Evolutionary conservation across 768 basidiomycete genomes (phyloP).

Genomic region (Cytidiella melzeri): DNA sequence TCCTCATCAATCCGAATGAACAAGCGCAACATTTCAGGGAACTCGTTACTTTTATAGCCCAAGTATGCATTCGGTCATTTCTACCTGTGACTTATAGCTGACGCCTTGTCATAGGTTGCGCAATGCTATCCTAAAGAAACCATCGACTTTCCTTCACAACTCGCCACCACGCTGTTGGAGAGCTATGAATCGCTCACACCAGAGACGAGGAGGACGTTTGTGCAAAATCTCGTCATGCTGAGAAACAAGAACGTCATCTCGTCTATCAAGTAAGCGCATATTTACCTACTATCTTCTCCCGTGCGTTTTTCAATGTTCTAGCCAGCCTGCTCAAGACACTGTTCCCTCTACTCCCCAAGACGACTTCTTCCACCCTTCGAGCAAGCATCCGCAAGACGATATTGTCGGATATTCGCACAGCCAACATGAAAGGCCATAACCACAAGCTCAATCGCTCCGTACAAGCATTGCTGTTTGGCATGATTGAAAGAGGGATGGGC

Average conservation of each 20-base stretch:
- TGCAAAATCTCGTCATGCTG: slow-evolving; percentile 90
- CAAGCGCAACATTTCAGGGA: slow-evolving; percentile 83
- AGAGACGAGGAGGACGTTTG: slow-evolving; percentile 77
- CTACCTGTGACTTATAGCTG: background rate
- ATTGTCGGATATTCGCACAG: slow-evolving; percentile 85
- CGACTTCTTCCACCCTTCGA: slow-evolving; percentile 79
- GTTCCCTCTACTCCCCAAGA: slow-evolving; percentile 95
- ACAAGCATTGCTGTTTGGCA: slow-evolving; percentile 91
- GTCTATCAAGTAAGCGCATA: slow-evolving; percentile 74
- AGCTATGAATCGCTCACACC: slow-evolving; percentile 68
- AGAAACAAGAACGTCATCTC: slow-evolving; percentile 89
- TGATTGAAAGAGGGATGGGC: slow-evolving; percentile 92
- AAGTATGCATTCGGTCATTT: slow-evolving; percentile 41
- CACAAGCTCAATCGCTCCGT: slow-evolving; percentile 96
- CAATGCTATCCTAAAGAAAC: slow-evolving; percentile 93
- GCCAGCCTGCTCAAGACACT: slow-evolving; percentile 78
- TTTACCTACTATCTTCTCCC: no score
- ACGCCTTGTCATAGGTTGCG: slow-evolving; percentile 49
- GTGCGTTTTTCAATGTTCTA: background rate
- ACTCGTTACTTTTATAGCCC: slow-evolving; percentile 85
- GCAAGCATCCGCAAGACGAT: slow-evolving; percentile 89
- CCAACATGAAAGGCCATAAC: slow-evolving; percentile 83
- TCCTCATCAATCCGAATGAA: slow-evolving; percentile 75
- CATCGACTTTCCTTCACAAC: slow-evolving; percentile 72
- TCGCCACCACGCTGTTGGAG: slow-evolving; percentile 74